These are phyloP conservation scores for Astrothelium subdiscretum DNA, from an alignment of 495 filamentous ascomycete species.

Conservation along the genomic window DNA sequence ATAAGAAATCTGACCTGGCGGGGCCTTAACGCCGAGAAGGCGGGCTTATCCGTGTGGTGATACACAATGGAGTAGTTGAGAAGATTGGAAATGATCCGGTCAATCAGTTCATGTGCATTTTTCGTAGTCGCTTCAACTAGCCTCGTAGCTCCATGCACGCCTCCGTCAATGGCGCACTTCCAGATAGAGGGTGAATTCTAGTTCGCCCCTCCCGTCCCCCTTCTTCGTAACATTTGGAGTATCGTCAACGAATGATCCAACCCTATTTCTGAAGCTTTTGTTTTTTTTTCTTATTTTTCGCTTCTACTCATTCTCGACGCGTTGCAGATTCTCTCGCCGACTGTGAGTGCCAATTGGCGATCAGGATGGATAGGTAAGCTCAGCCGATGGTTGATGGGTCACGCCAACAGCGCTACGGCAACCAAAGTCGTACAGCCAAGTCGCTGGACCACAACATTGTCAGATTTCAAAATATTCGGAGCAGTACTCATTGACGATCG, in stretches of 20 bases:
- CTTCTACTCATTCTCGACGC: no score
- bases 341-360: no score
- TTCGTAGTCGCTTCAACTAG: not conserved
- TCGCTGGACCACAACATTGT: not conserved
- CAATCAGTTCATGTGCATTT: not conserved
- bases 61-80: no score
- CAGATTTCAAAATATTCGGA: no score
- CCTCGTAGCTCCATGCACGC: not conserved
- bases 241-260: no score
- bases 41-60: no score
- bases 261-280: not conserved
- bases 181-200: not conserved
- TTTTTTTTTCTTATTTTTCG: not conserved
- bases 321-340: no score
- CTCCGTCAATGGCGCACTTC: not conserved
- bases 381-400: not conserved
- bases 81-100: no score
- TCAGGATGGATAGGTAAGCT: not conserved
- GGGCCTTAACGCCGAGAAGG: no score
- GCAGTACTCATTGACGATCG: not conserved
- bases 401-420: not conserved
- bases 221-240: no score
- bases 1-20: no score
- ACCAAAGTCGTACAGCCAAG: not conserved
- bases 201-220: not conserved